Evolutionary conservation across 768 basidiomycete genomes (phyloP), one percentile per base, ranked within the genome.

Genomic region (Omphalotus guepiniiformis): DNA sequence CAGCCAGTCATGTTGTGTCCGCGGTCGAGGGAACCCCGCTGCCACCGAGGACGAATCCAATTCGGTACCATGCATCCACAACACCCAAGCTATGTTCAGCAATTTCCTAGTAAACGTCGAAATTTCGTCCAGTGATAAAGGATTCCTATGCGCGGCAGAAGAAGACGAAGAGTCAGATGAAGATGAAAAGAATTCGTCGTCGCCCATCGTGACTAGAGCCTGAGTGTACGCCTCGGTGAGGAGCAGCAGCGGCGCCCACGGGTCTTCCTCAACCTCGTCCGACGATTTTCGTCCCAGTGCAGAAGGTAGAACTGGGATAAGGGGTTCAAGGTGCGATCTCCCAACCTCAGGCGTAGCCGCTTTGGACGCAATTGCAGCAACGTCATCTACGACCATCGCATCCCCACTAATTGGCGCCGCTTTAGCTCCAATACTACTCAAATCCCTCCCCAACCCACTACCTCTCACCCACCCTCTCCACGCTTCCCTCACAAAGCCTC

Each of bases 181-280:
- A 6, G 65, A 53, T 8, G 58, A 58, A 61, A 96, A 96, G 69
- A 98, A 98, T 62, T 98, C 96, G 65, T 97, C 95, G 56, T 99
- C 96, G 1, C 90, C 90, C 77, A 98, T 89, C 0, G 93, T 93
- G 26, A 92, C 72, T 26, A 98, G 76, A 1, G 83, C 79, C 50
- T 94, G 88, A 2, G 82, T 76, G 63, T 96, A 95, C 9, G 96
- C 63, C 42, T 94, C 85, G 1, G 80, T 75, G 6, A 94, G 76
- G 47, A 96, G 76, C 6, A 97, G 68, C 1, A 98, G 64, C 2
- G 87, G 72, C 0, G 83, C 75, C 81, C 88, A 93, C 8, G 70
- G 63, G 52, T 29, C 57, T 35, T 42, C 36, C 2, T 8, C 9
- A 28, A 44, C 22, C 13, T 45, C 27, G 26, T 39, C n/a, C 4